Base-by-base conservation (phyloP, 768 basidiomycete genomes). In the Royoungia palumana region DNA sequence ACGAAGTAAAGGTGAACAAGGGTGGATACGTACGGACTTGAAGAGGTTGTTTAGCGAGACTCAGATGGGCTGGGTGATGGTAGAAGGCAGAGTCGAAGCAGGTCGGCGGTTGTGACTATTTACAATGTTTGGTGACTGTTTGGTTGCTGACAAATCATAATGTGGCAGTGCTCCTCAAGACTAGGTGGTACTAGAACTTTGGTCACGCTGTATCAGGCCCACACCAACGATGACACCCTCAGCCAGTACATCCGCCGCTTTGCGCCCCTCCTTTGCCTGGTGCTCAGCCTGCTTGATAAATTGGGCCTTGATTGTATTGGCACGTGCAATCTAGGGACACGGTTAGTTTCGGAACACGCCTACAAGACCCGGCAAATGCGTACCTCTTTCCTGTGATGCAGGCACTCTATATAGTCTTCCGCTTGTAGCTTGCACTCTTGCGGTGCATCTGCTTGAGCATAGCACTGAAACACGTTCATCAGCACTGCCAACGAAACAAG, bases 391-490 rank as follows among this genome's bases (percentile, higher is more conserved):
- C 80, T 82, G 62, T 85, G 82, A 66, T 95, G 93, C 49, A 97
- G 70, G 67, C 94, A 96, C 66, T 94, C 92, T 47, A 94, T 63
- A 70, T 97, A 97, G 68, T 95, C 94, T 54, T 87, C 87, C 43
- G 80, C 80, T 52, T 81, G 83, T 14, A 77, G 69, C 14, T 75
- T 74, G 68, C 94, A 97, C 60, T 87, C 74, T 41, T 69, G 68
- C 0, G 94, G 93, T 39, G 73, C 73, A 59, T 93, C 88, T 34
- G 92, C 80, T 49, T 79, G 75, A 6, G 87, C 85, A 64, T 94
- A 96, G 70, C 94, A 97, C 89, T 94, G 51, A 20, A 50, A 10
- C 40, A 7, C 16, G 16, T 10, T 21, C 50, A 42, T 62, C 35
- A 56, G 30, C 32, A 41, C 42, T 22, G 56, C 44, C 46, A 41